A percentile compares a stretch with the other conserved stretches of the same genome.
phyloP scores from a whole-genome alignment of 257 asterid genomes.

The Nicotiana paniculata region DNA sequence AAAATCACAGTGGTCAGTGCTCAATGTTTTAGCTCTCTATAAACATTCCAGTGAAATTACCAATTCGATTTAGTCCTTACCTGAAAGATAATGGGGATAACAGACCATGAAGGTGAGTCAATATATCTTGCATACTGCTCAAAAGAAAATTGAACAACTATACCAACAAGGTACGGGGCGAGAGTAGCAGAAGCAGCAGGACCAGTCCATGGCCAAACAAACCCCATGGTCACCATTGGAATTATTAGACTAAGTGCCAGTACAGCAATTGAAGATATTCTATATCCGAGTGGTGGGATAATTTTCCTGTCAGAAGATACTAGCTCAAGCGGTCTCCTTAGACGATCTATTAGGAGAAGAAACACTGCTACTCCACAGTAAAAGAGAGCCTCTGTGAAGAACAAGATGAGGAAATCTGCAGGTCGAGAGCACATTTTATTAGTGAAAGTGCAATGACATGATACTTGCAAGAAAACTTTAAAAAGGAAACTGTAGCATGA shows the following conservation, averaged over 20 bases:
- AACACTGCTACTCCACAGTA: conserved; percentile 82
- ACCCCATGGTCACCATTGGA: conserved; percentile 93
- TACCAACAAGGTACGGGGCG: conserved; percentile 94
- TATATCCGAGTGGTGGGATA: conserved; percentile 47
- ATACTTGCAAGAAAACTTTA: neutral
- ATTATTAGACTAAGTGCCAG: conserved; percentile 71
- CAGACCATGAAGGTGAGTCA: conserved; percentile 78
- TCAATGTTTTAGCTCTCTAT: neutral
- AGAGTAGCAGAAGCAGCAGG: conserved; percentile 99
- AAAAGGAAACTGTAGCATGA: neutral
- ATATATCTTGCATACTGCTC: conserved; percentile 74
- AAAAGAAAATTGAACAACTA: conserved; percentile 75
- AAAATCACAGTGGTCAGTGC: neutral
- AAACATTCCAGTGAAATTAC: neutral
- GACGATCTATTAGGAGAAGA: conserved; percentile 63
- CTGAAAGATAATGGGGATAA: conserved; percentile 79
- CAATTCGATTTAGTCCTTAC: conserved; percentile 33
- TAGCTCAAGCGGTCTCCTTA: conserved; percentile 44
- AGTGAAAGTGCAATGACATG: neutral
- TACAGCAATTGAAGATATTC: conserved; percentile 70
- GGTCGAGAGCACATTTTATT: neutral
- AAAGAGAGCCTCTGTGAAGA: conserved; percentile 95
- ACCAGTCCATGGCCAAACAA: conserved; percentile 99
- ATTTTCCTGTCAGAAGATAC: conserved; percentile 26
- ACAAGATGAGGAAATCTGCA: conserved; percentile 91